A percentile compares a stretch with the other conserved stretches of the same genome.
Evolutionary conservation across 2,329 filamentous ascomycete species (phyloP).

Genomic region (Phoma sp.): DNA sequence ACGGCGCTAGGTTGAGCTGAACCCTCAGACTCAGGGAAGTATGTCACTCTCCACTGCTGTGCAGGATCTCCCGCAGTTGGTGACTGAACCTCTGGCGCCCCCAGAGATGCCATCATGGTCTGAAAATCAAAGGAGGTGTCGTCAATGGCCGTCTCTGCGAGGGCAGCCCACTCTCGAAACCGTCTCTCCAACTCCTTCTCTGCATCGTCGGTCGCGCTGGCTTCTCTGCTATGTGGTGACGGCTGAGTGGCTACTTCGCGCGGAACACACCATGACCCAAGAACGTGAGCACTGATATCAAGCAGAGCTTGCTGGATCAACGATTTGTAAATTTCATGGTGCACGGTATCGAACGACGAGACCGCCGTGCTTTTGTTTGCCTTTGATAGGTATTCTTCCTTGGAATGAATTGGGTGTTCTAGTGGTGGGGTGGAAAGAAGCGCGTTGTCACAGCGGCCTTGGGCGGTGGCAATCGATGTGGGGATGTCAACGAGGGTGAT

Average conservation of each 20-base stretch:
- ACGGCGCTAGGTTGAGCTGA: slow-evolving; percentile 10
- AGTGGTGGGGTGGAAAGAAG: slow-evolving; percentile 56
- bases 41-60: slow-evolving; percentile 37
- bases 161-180: slow-evolving; percentile 39
- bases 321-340: slow-evolving; percentile 46
- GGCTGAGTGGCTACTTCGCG: slow-evolving; percentile 31
- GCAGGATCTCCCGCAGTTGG: slow-evolving; percentile 18
- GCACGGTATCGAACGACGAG: slow-evolving; percentile 37
- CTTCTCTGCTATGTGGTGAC: slow-evolving; percentile 20
- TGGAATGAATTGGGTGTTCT: slow-evolving; percentile 55
- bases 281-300: slow-evolving; percentile 36
- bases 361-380: slow-evolving; percentile 53
- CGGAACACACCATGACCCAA: slow-evolving; percentile 34
- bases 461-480: slow-evolving; percentile 70
- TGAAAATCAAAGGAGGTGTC: slow-evolving; percentile 39
- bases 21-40: slow-evolving; percentile 27
- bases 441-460: slow-evolving; percentile 58
- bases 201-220: slow-evolving; percentile 28
- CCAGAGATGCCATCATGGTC: slow-evolving; percentile 45
- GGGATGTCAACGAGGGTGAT: slow-evolving; percentile 73
- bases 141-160: slow-evolving; percentile 30
- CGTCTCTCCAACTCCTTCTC: slow-evolving; percentile 40
- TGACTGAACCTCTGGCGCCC: slow-evolving; percentile 30
- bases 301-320: slow-evolving; percentile 50
- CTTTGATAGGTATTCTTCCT: slow-evolving; percentile 61